phyloP scores from a whole-genome alignment of 805 yeast genomes.

The Debaryomyces maramus region DNA sequence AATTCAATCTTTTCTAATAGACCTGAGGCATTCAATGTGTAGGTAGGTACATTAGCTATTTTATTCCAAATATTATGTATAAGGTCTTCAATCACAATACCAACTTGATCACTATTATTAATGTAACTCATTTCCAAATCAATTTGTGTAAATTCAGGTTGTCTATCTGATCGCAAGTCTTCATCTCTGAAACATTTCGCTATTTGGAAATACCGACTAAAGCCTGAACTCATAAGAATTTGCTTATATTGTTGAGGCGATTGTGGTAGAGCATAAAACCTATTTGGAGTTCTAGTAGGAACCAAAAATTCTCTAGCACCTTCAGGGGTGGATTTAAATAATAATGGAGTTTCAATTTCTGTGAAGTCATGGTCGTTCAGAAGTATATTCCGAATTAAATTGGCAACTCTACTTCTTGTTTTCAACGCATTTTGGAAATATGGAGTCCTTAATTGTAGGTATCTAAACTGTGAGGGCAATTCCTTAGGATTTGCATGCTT shows the following conservation, averaged over 20 bases:
- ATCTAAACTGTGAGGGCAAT: conserved; percentile 79
- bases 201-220: conserved; percentile 80
- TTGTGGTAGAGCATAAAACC: conserved; percentile 90
- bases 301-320: conserved; percentile 96
- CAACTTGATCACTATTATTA: conserved; percentile 62
- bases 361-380: conserved; percentile 49
- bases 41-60: conserved; percentile 41
- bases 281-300: conserved; percentile 67
- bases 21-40: conserved; percentile 32
- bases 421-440: conserved; percentile 56
- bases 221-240: conserved; percentile 90
- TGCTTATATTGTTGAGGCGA: conserved; percentile 98
- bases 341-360: conserved; percentile 89
- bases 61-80: conserved; percentile 57
- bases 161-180: conserved; percentile 91
- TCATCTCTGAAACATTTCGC: conserved; percentile 97
- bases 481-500: conserved; percentile 50
- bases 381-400: conserved; percentile 43
- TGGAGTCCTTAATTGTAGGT: conserved; percentile 70
- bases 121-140: conserved; percentile 93
- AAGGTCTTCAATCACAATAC: conserved; percentile 57
- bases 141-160: conserved; percentile 97
- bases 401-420: conserved; percentile 56
- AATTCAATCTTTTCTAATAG: conserved; percentile 24
- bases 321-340: conserved; percentile 96